Conservation (phyloP, 352 stramenopile genomes). For the Thalassiosira livingstoniorum region DNA sequence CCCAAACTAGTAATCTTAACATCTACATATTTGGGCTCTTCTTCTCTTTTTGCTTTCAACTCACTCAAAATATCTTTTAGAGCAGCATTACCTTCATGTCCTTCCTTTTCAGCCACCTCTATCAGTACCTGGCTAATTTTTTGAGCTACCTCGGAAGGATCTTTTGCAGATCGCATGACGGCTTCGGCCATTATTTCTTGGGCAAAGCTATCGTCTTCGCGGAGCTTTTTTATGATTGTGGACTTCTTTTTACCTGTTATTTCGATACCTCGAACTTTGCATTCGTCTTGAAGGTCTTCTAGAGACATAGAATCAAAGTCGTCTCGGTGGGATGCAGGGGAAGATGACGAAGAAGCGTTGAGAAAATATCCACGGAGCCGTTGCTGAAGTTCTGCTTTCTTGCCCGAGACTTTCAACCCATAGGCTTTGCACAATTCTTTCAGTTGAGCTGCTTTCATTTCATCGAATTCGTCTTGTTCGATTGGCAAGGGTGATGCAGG, state of each 20-base stretch:
- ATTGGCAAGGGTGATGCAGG: no score
- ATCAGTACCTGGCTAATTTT: constrained; percentile 73
- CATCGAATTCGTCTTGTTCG: constrained; percentile 76
- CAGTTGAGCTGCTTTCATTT: constrained; percentile 83
- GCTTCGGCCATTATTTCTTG: constrained; percentile 38
- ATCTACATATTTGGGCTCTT: constrained; percentile 82
- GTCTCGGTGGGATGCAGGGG: constrained; percentile 23
- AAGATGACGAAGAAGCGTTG: constrained; percentile 7
- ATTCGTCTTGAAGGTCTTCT: constrained; percentile 73
- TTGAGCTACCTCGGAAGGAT: constrained; percentile 50
- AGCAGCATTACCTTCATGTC: constrained; percentile 50
- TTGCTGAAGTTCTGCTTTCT: constrained; percentile 83
- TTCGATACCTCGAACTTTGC: constrained; percentile 55
- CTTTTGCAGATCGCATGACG: constrained; percentile 15
- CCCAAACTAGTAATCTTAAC: constrained; percentile 88
- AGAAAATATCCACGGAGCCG: constrained; percentile 81
- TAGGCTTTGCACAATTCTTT: constrained; percentile 85
- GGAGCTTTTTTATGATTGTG: constrained; percentile 67
- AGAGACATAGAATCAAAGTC: constrained; percentile 84
- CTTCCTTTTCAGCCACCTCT: constrained; percentile 57
- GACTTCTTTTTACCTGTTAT: constrained; percentile 54
- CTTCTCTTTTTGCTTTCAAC: constrained; percentile 67
- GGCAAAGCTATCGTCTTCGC: constrained; percentile 69
- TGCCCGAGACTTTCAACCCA: constrained; percentile 84
- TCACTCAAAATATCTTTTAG: constrained; percentile 70